These are phyloP conservation scores for Entomortierella lignicola DNA, from an alignment of 192 early-diverging fungal species.

Conservation along the genomic window DNA sequence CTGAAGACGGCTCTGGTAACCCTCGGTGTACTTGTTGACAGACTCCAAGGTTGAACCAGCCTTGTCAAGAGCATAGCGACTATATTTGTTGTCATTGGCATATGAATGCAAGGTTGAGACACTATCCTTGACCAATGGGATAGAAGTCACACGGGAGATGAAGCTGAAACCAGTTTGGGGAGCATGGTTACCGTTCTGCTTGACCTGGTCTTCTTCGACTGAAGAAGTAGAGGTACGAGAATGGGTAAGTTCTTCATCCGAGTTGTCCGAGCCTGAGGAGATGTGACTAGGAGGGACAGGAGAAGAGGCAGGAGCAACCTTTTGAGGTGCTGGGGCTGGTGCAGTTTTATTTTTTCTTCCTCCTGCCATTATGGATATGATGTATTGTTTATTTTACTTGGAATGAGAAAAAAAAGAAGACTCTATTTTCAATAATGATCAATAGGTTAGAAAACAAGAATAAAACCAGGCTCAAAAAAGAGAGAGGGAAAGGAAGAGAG, in stretches of 20 bases:
- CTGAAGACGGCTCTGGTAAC: conserved; percentile 59
- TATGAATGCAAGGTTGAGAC: conserved; percentile 60
- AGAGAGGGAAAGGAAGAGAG: not conserved
- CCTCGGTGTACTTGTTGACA: conserved; percentile 45
- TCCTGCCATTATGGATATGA: conserved; percentile 42
- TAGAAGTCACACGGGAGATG: conserved; percentile 58
- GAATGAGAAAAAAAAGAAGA: no score
- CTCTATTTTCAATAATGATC: no score
- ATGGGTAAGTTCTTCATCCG: conserved; percentile 53
- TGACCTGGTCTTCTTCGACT: conserved; percentile 58
- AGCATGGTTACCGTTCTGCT: conserved; percentile 43
- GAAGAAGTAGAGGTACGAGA: conserved; percentile 67
- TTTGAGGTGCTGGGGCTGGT: no score
- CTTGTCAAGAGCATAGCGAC: conserved; percentile 30
- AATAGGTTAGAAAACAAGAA: not conserved
- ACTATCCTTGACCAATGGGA: conserved; percentile 66
- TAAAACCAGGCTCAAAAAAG: not conserved
- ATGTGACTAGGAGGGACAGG: conserved; percentile 28
- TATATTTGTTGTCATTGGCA: conserved; percentile 54
- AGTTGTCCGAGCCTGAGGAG: conserved; percentile 47
- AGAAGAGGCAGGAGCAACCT: not conserved
- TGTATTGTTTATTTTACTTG: no score
- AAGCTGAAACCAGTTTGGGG: conserved; percentile 10
- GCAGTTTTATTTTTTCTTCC: conserved; percentile 9
- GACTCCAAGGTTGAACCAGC: conserved; percentile 40